These are phyloP conservation scores for Ochetophila trinervis DNA, from an alignment of 306 rosid species.

Conservation along the genomic window DNA sequence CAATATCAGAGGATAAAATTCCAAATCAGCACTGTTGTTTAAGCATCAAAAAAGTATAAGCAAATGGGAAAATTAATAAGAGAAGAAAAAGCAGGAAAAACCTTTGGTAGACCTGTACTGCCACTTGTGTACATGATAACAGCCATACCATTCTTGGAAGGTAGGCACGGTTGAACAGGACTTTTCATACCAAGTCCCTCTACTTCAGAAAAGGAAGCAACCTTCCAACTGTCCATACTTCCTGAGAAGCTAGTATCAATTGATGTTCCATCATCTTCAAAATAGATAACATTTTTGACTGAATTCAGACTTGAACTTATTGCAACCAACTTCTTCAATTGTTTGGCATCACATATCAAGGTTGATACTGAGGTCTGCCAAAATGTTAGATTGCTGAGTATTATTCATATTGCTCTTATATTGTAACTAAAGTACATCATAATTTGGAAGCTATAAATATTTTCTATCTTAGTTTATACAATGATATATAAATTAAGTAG, in stretches of 20 bases:
- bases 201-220: constrained; percentile 63
- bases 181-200: constrained; percentile 68
- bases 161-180: constrained; percentile 58
- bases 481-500: constrained; percentile 19
- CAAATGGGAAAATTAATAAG: constrained; percentile 9
- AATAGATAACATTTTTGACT: constrained; percentile 60
- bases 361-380: constrained; percentile 78
- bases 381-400: constrained; percentile 35
- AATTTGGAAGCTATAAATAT: constrained; percentile 14
- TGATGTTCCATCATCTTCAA: constrained; percentile 57
- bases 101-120: constrained; percentile 94
- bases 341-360: constrained; percentile 78
- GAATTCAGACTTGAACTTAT: constrained; percentile 55
- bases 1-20: constrained; percentile 12
- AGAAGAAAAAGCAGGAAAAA: constrained; percentile 32
- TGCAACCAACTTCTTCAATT: constrained; percentile 61
- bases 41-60: constrained; percentile 23
- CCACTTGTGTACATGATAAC: constrained; percentile 96
- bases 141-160: constrained; percentile 66
- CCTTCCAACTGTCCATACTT: constrained; percentile 47
- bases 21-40: constrained; percentile 10
- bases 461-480: constrained; percentile 2
- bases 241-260: constrained; percentile 34
- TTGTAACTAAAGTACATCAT: constrained; percentile 1
- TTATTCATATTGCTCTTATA: constrained; percentile 18